These are phyloP conservation scores for Posidonia oceanica DNA, from an alignment of 116 monocot species.

Conservation along the genomic window DNA sequence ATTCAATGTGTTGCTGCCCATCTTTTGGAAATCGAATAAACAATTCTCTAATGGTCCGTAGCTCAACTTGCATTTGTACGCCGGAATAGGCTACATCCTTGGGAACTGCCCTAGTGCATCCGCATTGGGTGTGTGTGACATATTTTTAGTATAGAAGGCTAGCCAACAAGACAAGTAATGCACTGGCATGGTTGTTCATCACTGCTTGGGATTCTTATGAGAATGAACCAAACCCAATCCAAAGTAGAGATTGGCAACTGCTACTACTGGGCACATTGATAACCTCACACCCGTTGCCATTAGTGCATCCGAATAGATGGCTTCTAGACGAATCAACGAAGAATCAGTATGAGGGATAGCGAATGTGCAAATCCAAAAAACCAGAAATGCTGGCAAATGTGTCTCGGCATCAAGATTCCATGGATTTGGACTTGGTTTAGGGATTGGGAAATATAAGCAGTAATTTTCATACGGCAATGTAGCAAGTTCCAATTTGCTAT, in stretches of 20 bases:
- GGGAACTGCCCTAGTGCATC: neutral
- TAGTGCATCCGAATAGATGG: neutral
- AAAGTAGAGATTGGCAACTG: neutral
- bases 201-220: neutral
- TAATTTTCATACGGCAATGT: neutral
- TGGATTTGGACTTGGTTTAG: neutral
- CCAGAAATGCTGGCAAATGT: neutral
- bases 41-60: neutral
- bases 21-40: neutral
- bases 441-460: neutral
- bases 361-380: neutral
- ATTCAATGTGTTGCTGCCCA: neutral
- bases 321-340: neutral
- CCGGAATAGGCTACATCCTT: neutral
- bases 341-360: neutral
- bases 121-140: neutral
- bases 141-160: neutral
- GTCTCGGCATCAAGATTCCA: neutral
- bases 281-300: neutral
- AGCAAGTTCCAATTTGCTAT: no score
- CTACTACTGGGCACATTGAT: neutral
- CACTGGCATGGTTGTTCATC: neutral
- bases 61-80: neutral
- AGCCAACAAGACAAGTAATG: constrained; percentile 1
- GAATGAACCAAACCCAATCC: neutral